Evolutionary conservation across 805 yeast species (phyloP).

Genomic region (Sungouiella thailandica): DNA sequence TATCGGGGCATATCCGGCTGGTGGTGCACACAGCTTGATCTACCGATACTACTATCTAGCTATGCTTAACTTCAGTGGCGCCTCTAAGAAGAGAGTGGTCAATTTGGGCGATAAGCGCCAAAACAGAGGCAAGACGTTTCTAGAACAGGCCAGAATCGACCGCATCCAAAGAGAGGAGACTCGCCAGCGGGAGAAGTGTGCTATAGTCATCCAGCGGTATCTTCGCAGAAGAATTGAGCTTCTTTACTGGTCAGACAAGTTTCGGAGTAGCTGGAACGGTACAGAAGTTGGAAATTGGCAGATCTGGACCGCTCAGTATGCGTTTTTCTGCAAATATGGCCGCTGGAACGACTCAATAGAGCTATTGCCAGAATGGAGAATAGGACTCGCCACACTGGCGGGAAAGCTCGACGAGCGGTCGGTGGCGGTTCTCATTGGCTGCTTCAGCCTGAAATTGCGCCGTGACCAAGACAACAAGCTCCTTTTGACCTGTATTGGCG

Average conservation of each 20-base stretch:
- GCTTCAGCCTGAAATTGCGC: conserved; percentile 2
- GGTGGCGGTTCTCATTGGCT: conserved; percentile 5
- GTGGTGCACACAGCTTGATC: too few relatives aligned
- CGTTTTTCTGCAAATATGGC: conserved; percentile 14
- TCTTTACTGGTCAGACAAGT: conserved; percentile 17
- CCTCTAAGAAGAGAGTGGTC: conserved; percentile 53
- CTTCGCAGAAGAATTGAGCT: conserved; percentile 39
- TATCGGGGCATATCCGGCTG: too few relatives aligned
- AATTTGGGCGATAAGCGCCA: conserved; percentile 53
- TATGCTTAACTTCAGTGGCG: conserved; percentile 64
- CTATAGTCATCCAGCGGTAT: conserved; percentile 44
- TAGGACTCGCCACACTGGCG: conserved; percentile 1
- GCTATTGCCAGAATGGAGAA: not conserved
- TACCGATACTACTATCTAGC: too few relatives aligned
- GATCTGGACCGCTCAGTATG: conserved; percentile 19
- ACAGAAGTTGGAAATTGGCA: conserved; percentile 8
- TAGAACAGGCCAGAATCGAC: conserved; percentile 64
- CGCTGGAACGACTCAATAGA: conserved; percentile 1
- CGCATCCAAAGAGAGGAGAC: conserved; percentile 59
- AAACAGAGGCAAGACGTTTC: conserved; percentile 26
- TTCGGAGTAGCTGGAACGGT: conserved; percentile 15
- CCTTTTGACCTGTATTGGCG: conserved; percentile 1
- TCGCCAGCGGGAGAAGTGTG: conserved; percentile 47
- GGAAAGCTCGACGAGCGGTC: not conserved
- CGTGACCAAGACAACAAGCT: not conserved